Evolutionary conservation across 371 early-diverging fungal species (phyloP).

Genomic region (Zychaea mexicana): DNA sequence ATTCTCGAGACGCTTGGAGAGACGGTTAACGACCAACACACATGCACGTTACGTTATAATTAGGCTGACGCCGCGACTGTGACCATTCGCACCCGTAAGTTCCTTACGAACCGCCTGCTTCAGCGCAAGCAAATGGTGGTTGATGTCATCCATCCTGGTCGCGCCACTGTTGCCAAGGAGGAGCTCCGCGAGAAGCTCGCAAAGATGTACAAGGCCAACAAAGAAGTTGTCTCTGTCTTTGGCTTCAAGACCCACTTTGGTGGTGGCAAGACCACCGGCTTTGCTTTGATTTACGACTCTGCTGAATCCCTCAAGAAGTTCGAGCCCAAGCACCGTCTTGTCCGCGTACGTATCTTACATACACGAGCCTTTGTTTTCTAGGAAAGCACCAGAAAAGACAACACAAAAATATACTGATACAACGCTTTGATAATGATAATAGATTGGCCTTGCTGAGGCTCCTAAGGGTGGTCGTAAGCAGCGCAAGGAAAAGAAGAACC

Average conservation of each 20-base stretch:
- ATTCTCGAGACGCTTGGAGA: neutral
- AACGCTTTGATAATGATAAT: neutral
- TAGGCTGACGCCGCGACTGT: slow-evolving; percentile 78
- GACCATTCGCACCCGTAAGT: slow-evolving; percentile 98
- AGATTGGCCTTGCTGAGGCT: slow-evolving; percentile 79
- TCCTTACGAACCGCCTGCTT: slow-evolving; percentile 98
- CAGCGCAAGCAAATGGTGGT: slow-evolving; percentile 98
- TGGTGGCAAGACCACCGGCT: slow-evolving; percentile 98
- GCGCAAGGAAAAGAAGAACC: slow-evolving; percentile 99
- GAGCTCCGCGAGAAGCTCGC: slow-evolving; percentile 95
- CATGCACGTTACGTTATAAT: neutral
- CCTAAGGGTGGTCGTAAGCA: slow-evolving; percentile 93
- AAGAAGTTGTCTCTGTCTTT: slow-evolving; percentile 91
- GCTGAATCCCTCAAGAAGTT: slow-evolving; percentile 96
- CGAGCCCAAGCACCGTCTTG: slow-evolving; percentile 97
- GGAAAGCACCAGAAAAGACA: too few relatives aligned
- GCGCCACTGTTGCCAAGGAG: slow-evolving; percentile 90
- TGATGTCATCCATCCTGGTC: slow-evolving; percentile 95
- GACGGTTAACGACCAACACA: neutral
- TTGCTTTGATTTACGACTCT: slow-evolving; percentile 96
- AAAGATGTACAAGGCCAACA: slow-evolving; percentile 95
- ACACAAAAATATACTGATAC: neutral
- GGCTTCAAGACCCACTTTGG: slow-evolving; percentile 97
- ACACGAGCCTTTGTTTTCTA: too few relatives aligned
- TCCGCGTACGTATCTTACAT: slow-evolving; percentile 69